Base-by-base conservation (phyloP, 2,329 filamentous ascomycete species). In the Arthrinium puccinioides region DNA sequence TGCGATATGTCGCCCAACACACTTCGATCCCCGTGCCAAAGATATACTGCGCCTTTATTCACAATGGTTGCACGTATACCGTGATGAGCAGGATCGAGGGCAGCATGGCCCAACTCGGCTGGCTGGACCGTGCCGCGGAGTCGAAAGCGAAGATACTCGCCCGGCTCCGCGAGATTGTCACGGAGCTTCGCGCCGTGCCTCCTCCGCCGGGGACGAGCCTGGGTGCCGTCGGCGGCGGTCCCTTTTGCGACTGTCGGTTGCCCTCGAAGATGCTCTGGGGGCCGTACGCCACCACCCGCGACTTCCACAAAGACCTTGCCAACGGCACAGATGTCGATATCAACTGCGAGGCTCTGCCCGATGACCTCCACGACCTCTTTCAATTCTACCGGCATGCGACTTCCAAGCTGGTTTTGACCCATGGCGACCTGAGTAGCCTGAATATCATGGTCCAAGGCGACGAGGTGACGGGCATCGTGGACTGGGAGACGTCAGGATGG, bases 1-100 rank as follows among this genome's bases (percentile, higher is more conserved):
- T 71, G 55, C 43, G 51, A 27, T 67, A 59, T 32, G 42, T 71
- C 20, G 52, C 57, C 1, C 36, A 55, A 16, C 51, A 66, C 34
- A 70, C 66, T 1, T 53, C 51, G 1, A 58, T 72, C 15, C 67
- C 67, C 3, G 61, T 70, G 0, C 68, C 69, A 2, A 57, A 58
- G 9, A 54, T 72, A 2, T 54, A 66, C 43, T 67, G 56, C 42
- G 54, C 66, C 23, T 72, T 72, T 34, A 36, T 54, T 2, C 52
- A 60, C 37, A 56, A 58, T 6, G 57, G 57, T 15, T 43, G 44
- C 4, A 54, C 62, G 1, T 69, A 68, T 43, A 69, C 72, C 29
- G 53, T 72, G 1, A 74, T 73, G 67, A 52, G 59, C 24, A 45
- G 52, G 4, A 48, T 61, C 6, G 42, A 43, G 2, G 60, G 57